Conservation (phyloP, 2,329 filamentous ascomycete genomes). For the Aspergillus sp. region DNA sequence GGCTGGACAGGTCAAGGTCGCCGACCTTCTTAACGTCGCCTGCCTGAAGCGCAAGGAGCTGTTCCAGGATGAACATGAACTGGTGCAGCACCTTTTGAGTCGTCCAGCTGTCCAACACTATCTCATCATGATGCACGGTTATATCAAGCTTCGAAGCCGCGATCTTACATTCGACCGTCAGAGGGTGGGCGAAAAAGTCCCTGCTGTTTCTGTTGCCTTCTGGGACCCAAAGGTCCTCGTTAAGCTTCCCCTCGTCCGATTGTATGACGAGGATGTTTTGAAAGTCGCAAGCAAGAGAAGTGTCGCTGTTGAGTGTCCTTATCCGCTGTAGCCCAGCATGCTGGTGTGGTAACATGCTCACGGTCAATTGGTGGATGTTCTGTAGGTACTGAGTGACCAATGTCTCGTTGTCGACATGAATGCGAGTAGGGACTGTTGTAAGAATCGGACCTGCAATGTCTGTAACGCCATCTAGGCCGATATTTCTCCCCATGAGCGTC, state of each 20-base stretch:
- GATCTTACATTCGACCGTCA: slow-evolving; percentile 65
- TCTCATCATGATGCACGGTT: slow-evolving; percentile 65
- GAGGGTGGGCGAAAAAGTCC: slow-evolving; percentile 56
- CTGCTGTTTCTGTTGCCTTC: slow-evolving; percentile 55
- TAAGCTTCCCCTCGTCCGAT: slow-evolving; percentile 21
- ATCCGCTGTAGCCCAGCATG: slow-evolving; percentile 58
- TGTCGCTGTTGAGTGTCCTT: slow-evolving; percentile 52
- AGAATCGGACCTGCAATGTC: slow-evolving; percentile 47
- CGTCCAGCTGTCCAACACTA: slow-evolving; percentile 51
- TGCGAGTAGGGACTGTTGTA: slow-evolving; percentile 36
- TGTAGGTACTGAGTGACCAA: slow-evolving; percentile 51
- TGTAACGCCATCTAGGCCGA: slow-evolving; percentile 48
- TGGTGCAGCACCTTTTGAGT: slow-evolving; percentile 57
- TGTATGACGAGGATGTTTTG: slow-evolving; percentile 48
- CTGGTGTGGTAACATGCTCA: slow-evolving; percentile 61
- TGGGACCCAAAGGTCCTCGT: slow-evolving; percentile 27
- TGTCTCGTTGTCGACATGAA: slow-evolving; percentile 37
- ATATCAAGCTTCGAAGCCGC: slow-evolving; percentile 53
- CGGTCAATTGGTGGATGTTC: slow-evolving; percentile 55
- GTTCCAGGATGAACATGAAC: slow-evolving; percentile 39
- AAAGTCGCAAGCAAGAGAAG: slow-evolving; percentile 45
- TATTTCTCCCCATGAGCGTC: slow-evolving; percentile 53
- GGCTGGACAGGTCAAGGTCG: slow-evolving; percentile 31
- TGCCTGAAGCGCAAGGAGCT: slow-evolving; percentile 28
- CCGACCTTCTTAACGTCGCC: slow-evolving; percentile 21